Conservation (phyloP, 2,329 filamentous ascomycete genomes). For the Monilinia fructigena region DNA sequence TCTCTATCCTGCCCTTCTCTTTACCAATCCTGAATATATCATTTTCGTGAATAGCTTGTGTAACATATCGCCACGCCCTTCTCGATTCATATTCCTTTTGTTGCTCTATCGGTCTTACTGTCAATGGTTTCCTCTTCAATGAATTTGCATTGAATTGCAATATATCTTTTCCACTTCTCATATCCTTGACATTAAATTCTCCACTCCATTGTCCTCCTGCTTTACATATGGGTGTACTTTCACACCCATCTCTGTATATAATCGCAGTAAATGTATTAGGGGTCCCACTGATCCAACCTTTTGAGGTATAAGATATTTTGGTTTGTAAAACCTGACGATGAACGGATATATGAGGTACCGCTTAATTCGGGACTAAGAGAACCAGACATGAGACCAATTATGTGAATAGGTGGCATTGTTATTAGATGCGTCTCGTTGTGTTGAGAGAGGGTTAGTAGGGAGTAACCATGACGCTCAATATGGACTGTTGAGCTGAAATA, state of each 20-base stretch:
- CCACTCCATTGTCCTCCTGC: conserved; percentile 88
- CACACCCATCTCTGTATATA: conserved; percentile 64
- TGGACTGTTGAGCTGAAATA: conserved; percentile 91
- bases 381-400: conserved; percentile 84
- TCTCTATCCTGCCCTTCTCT: conserved; percentile 88
- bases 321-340: conserved; percentile 81
- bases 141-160: conserved; percentile 59
- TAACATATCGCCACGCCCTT: conserved; percentile 83
- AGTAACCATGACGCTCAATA: conserved; percentile 91
- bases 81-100: conserved; percentile 87
- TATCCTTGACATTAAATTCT: conserved; percentile 71
- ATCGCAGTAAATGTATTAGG: conserved; percentile 83
- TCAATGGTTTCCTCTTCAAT: conserved; percentile 62
- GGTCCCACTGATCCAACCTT: conserved; percentile 91
- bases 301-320: conserved; percentile 87
- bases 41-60: conserved; percentile 71
- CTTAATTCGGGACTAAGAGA: conserved; percentile 89
- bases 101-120: conserved; percentile 67
- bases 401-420: conserved; percentile 85
- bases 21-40: conserved; percentile 76
- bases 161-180: conserved; percentile 52
- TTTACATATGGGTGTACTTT: conserved; percentile 74
- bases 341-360: conserved; percentile 77
- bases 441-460: conserved; percentile 70
- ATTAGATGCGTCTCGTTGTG: conserved; percentile 70